phyloP scores from a whole-genome alignment of 1,284 basidiomycete species.

The Somion occarium region DNA sequence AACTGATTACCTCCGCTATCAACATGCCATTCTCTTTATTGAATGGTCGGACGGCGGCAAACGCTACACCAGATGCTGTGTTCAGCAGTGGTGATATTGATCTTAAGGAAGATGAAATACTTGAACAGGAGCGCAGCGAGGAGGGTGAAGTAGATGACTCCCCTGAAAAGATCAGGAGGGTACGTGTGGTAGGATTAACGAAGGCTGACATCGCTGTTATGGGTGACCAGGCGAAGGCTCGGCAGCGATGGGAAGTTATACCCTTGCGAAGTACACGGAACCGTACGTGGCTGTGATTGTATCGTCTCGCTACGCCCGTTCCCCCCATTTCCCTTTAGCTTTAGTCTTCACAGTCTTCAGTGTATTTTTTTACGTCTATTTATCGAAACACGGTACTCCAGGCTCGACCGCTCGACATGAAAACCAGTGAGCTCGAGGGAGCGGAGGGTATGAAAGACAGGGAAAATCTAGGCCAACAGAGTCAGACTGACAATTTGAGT shows the following conservation, averaged over 20 bases:
- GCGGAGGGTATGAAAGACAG: too few relatives aligned
- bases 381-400: too few relatives aligned
- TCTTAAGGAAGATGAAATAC: slow-evolving; percentile 65
- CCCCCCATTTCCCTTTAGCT: too few relatives aligned
- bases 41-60: slow-evolving; percentile 28
- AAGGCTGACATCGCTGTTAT: slow-evolving; percentile 24
- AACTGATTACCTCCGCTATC: slow-evolving; percentile 54
- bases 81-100: slow-evolving; percentile 60
- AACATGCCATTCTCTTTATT: slow-evolving; percentile 46
- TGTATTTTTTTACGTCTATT: too few relatives aligned
- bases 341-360: too few relatives aligned
- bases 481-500: too few relatives aligned
- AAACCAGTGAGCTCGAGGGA: too few relatives aligned
- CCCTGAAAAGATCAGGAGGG: slow-evolving; percentile 38
- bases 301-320: too few relatives aligned
- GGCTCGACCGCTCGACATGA: too few relatives aligned
- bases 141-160: slow-evolving; percentile 76
- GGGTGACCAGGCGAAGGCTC: slow-evolving; percentile 27
- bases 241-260: slow-evolving; percentile 36
- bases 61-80: slow-evolving; percentile 57
- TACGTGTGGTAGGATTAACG: slow-evolving; percentile 36
- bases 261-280: slow-evolving; percentile 29
- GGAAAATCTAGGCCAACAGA: too few relatives aligned
- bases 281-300: slow-evolving; percentile 11
- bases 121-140: slow-evolving; percentile 71